Base-by-base conservation (phyloP, 2,329 filamentous ascomycete genomes). In the Trichoderma citrinoviride region DNA sequence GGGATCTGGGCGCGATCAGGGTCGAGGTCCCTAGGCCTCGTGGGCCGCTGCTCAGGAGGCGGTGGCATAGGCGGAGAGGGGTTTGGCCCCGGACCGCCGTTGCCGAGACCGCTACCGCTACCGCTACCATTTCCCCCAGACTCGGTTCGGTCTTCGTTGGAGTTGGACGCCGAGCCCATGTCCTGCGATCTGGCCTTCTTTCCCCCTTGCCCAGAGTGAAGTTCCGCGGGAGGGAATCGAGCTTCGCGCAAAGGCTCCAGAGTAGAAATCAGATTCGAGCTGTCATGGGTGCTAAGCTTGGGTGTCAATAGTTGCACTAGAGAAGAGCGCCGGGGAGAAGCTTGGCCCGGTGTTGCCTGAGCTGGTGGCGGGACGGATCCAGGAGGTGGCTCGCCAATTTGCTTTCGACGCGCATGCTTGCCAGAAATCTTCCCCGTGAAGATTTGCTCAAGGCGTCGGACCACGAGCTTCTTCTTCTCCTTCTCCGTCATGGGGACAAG, bases 1-100 rank as follows among this genome's bases (percentile, higher is more conserved):
- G 91, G 90, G 6, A 90, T 80, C 72, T 94, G 91, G 3, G 85
- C 82, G n/a, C 92, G 87, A 72, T 92, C 85, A 2, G 90, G 90
- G 70, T 96, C 92, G 14, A 95, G 77, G 71, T 96, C 92, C 44
- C 87, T 80, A 15, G 90, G 90, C 29, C 90, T 81, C 0, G 92
- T 95, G 1, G 92, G 90, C 57, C 92, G 83, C 75, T 96, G 92
- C 63, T 93, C 89, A 0, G 85, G 83, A 0, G 79, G 80, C 10
- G 70, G 73, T 55, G 61, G 74, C 14, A 73, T 74, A 2, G 77
- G 73, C 2, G 80, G 79, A 0, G 81, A 83, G 0, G 77, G 75
- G 53, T 81, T 79, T 25, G 75, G 67, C 17, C 72, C 70, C 10
- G 71, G 70, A 19, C 71, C 52, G 29, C 57, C 33, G 40, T n/a